Conservation (phyloP, 305 asterid species). For the Stenogyne calaminthoides region DNA sequence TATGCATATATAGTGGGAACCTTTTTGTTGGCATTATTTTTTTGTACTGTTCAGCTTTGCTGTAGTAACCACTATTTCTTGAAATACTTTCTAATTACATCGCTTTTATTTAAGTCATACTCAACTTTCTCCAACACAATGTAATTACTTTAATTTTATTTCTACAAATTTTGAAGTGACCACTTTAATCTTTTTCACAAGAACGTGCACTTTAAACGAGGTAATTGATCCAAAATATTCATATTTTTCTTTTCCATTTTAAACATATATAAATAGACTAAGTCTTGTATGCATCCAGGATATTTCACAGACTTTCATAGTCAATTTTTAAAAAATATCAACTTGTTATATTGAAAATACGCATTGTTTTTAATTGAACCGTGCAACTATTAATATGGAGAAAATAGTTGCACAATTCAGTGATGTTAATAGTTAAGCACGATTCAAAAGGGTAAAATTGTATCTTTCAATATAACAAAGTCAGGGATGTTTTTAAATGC, state of each 20-base stretch:
- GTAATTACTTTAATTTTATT: background rate
- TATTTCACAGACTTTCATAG: too few relatives aligned
- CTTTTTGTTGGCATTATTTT: background rate
- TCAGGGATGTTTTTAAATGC: too few relatives aligned
- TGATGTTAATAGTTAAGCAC: too few relatives aligned
- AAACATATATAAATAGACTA: too few relatives aligned
- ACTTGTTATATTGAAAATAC: too few relatives aligned
- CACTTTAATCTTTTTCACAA: background rate
- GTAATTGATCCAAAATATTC: background rate
- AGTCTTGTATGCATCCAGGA: too few relatives aligned
- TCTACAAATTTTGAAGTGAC: background rate
- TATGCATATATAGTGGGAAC: background rate
- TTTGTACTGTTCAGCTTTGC: background rate
- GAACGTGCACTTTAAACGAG: background rate
- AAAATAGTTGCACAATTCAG: too few relatives aligned
- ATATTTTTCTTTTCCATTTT: background rate
- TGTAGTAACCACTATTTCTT: background rate
- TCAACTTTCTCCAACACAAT: background rate
- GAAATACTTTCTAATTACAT: background rate
- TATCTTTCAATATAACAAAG: too few relatives aligned
- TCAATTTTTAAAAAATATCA: too few relatives aligned
- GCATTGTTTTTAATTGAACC: too few relatives aligned
- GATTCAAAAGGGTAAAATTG: too few relatives aligned
- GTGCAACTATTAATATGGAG: too few relatives aligned
- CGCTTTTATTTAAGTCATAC: background rate